These are phyloP conservation scores for Diaporthe sp. DNA, from an alignment of 2,329 filamentous ascomycete species.

Conservation along the genomic window DNA sequence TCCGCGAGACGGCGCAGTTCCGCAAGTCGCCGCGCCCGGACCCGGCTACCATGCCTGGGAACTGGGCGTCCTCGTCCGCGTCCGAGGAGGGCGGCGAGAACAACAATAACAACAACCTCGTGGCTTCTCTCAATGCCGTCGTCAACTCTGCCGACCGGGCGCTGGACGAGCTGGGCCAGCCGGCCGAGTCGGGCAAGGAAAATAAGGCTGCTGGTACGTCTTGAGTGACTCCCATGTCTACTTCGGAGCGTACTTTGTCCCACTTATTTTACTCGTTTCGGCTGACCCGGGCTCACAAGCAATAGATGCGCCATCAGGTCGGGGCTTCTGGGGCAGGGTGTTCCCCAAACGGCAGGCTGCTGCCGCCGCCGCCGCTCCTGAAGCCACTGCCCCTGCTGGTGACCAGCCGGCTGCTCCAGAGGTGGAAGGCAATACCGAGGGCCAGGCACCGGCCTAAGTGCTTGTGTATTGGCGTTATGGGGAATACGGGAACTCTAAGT, in stretches of 20 bases:
- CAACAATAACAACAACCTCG: not conserved
- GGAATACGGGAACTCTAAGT: not conserved
- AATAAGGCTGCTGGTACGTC: constrained; percentile 36
- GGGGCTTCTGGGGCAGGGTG: constrained; percentile 35
- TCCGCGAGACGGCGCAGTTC: constrained; percentile 33
- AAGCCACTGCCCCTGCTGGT: not conserved
- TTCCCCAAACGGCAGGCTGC: constrained; percentile 27
- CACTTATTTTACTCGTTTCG: not conserved
- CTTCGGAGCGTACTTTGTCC: not conserved
- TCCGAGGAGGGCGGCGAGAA: not conserved
- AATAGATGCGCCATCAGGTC: not conserved
- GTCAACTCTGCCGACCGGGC: constrained; percentile 27
- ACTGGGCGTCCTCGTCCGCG: constrained; percentile 28
- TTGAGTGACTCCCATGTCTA: not conserved
- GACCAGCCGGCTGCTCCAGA: not conserved
- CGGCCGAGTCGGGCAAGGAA: not conserved
- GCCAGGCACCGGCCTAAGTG: not conserved
- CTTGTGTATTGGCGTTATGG: not conserved
- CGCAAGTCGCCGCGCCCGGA: constrained; percentile 40
- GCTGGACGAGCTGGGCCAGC: constrained; percentile 7
- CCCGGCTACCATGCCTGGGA: constrained; percentile 30
- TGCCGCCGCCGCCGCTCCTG: not conserved
- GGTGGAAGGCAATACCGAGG: not conserved
- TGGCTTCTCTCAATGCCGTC: constrained; percentile 26
- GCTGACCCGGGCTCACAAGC: not conserved